Evolutionary conservation across 352 stramenopile genomes (phyloP), one percentile per base, ranked within the genome.

Genomic region (Globisporangium okanoganense): DNA sequence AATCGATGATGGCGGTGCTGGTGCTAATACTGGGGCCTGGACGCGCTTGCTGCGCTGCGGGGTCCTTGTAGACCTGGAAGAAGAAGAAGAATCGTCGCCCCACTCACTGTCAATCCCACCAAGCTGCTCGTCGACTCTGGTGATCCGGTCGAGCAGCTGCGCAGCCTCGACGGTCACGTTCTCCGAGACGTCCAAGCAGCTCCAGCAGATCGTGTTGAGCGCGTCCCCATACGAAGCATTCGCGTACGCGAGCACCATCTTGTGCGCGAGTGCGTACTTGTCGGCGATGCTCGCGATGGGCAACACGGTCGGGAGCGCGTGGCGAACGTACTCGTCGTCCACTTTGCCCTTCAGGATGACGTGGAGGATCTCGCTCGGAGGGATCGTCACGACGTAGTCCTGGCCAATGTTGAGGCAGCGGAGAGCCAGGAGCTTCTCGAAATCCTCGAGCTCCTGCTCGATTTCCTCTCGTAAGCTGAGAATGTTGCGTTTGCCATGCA

Each of bases 131-230:
- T 49, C 54, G 25, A 49, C 43, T n/a, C 70, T 70, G 9, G 78
- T 84, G 52, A 91, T 72, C 6, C 76, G 72, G 33, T 87, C 78
- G 24, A 89, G 66, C 31, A 93, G 72, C 47, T 76, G 72, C 0
- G 78, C 78, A 14, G 84, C 78, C 62, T 91, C 79, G 13, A 88
- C 75, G 0, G 78, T 87, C 40, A 89, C 76, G 55, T 76, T 80
- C 56, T 90, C 84, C 3, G 76, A 67, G 18, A 73, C 70, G 56
- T 93, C 82, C 48, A 91, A 66, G 56, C 79, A 90, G 47, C 82
- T 91, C 76, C 71, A 83, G 69, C 78, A 89, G 35, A 90, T 81
- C n/a, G 66, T 31, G 57, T 80, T 87, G 56, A 87, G 71, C 3
- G 76, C 76, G 14, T 89, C 72, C 1, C 79, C 84, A 35, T 88